phyloP scores from a whole-genome alignment of 257 asterid species.

The Agastache rugosa region DNA sequence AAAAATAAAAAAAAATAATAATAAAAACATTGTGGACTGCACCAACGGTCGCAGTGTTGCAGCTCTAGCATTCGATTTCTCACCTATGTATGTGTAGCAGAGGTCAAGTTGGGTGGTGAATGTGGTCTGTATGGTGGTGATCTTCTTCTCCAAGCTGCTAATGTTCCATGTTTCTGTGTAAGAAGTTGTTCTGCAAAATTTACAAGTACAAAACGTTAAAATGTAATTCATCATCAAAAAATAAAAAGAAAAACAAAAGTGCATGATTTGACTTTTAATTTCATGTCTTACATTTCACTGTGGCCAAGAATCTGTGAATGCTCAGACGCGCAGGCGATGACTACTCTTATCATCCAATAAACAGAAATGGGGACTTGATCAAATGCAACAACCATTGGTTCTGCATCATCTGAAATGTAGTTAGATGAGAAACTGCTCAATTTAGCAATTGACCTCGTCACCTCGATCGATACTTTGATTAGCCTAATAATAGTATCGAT shows the following conservation, averaged over 20 bases:
- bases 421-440: constrained; percentile 57
- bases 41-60: no score
- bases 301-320: constrained; percentile 54
- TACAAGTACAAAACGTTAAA: not conserved
- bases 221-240: no score
- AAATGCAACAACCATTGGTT: constrained; percentile 49
- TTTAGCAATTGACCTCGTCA: constrained; percentile 59
- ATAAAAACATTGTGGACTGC: no score
- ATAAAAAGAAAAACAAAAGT: not conserved
- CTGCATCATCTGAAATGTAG: constrained; percentile 55
- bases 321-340: constrained; percentile 66
- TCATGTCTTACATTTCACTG: constrained; percentile 47
- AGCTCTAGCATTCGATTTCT: no score
- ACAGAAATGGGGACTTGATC: constrained; percentile 64
- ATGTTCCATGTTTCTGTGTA: constrained; percentile 73
- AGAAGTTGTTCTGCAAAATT: constrained; percentile 14
- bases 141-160: constrained; percentile 55
- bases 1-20: no score
- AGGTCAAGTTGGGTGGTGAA: constrained; percentile 52
- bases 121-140: constrained; percentile 51
- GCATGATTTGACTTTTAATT: not conserved
- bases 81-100: constrained; percentile 64
- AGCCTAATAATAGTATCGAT: constrained; percentile 57
- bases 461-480: constrained; percentile 55
- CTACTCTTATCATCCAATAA: constrained; percentile 69